These are phyloP conservation scores for Lodderomyces orthopsilosis DNA, from an alignment of 1,139 yeast genomes.

Conservation along the genomic window DNA sequence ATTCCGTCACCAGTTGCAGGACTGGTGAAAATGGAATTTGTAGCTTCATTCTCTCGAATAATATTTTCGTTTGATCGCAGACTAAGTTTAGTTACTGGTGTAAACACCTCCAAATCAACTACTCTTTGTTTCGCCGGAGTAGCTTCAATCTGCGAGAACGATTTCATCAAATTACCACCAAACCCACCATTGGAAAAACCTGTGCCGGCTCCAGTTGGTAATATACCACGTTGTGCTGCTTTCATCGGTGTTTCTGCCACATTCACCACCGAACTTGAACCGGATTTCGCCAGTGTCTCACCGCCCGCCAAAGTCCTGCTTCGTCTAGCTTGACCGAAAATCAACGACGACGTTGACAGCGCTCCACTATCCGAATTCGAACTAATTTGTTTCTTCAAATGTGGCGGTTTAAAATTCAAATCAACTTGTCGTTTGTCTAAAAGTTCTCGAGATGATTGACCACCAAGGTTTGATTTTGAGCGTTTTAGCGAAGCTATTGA, in stretches of 20 bases:
- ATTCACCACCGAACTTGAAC: not conserved
- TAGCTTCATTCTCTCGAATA: not conserved
- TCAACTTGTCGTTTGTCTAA: slow-evolving; percentile 50
- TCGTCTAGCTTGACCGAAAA: slow-evolving; percentile 30
- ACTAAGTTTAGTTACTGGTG: slow-evolving; percentile 1
- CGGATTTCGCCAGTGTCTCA: not conserved
- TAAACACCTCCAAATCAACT: not conserved
- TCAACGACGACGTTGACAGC: slow-evolving; percentile 13
- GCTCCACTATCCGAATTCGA: not conserved
- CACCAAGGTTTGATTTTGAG: slow-evolving; percentile 43
- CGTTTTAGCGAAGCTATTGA: slow-evolving; percentile 37
- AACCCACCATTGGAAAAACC: too few species aligned
- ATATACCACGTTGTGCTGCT: not conserved
- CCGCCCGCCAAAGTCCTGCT: slow-evolving; percentile 12
- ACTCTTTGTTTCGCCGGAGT: slow-evolving; percentile 20
- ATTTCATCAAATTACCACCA: slow-evolving; percentile 2
- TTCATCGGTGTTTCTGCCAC: slow-evolving; percentile 1
- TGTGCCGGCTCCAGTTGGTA: slow-evolving; percentile 5
- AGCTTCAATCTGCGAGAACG: slow-evolving; percentile 27
- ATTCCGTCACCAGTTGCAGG: not conserved
- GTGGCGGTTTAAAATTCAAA: slow-evolving; percentile 17
- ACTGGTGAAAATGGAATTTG: slow-evolving; percentile 1
- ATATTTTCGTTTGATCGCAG: not conserved
- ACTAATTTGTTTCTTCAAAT: slow-evolving; percentile 2
- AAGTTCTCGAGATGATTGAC: slow-evolving; percentile 29